These are phyloP conservation scores for Tolypocladium cylindrosporum DNA, from an alignment of 2,329 filamentous ascomycete genomes.

Conservation along the genomic window DNA sequence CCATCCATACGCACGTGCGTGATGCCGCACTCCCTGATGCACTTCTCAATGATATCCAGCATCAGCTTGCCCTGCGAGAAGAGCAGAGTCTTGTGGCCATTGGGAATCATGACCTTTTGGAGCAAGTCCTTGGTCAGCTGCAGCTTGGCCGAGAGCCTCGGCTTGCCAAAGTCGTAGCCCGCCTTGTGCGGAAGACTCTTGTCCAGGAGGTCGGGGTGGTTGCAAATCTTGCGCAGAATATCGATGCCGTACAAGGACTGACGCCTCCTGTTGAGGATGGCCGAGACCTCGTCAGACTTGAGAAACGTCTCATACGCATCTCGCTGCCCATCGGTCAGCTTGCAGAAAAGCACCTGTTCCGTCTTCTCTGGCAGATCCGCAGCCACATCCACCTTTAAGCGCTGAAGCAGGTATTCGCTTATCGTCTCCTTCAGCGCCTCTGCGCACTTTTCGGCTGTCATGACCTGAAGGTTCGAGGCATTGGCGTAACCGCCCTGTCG, in stretches of 20 bases:
- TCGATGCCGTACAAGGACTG: conserved; percentile 87
- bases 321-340: conserved; percentile 67
- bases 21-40: conserved; percentile 60
- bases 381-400: conserved; percentile 88
- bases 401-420: conserved; percentile 83
- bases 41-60: conserved; percentile 86
- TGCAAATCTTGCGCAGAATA: conserved; percentile 90
- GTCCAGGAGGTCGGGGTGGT: conserved; percentile 83
- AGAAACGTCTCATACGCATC: conserved; percentile 75
- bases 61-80: conserved; percentile 93
- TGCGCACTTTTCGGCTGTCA: conserved; percentile 89
- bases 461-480: conserved; percentile 84
- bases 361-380: conserved; percentile 91
- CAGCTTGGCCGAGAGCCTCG: conserved; percentile 85
- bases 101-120: conserved; percentile 71
- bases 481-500: conserved; percentile 89
- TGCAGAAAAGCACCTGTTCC: conserved; percentile 93
- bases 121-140: conserved; percentile 83
- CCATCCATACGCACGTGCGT: conserved; percentile 90
- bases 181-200: conserved; percentile 43
- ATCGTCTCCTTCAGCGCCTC: conserved; percentile 91
- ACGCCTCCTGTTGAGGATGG: conserved; percentile 63
- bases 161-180: conserved; percentile 68
- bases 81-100: conserved; percentile 84
- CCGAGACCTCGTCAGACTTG: conserved; percentile 72